These are phyloP conservation scores for Coprinopsis cinerea DNA, from an alignment of 768 basidiomycete genomes.

Conservation along the genomic window DNA sequence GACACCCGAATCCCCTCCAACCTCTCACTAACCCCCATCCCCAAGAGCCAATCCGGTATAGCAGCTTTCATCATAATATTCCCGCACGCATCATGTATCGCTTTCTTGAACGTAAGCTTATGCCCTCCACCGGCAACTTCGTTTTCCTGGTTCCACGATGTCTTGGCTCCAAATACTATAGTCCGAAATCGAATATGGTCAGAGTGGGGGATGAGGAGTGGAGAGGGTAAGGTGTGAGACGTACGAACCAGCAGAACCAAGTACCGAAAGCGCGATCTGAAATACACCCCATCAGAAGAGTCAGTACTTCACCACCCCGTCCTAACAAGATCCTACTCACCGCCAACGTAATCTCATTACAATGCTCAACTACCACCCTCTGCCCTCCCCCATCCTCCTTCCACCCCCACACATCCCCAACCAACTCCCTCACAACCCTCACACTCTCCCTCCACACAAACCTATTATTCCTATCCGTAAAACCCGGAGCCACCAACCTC, in stretches of 20 bases:
- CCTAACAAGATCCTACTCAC: too few species aligned
- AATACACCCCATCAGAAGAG: not conserved
- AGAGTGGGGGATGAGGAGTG: not conserved
- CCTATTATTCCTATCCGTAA: too few species aligned
- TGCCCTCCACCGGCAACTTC: constrained; percentile 36
- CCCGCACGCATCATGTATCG: constrained; percentile 38
- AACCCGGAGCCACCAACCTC: too few species aligned
- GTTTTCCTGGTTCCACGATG: constrained; percentile 47
- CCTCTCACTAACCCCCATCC: constrained; percentile 30
- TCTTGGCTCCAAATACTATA: constrained; percentile 44
- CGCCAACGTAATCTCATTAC: constrained; percentile 43
- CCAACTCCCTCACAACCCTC: constrained; percentile 33
- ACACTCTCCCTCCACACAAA: constrained; percentile 43
- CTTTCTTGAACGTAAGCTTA: constrained; percentile 41
- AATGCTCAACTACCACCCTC: constrained; percentile 35
- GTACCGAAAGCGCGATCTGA: constrained; percentile 51
- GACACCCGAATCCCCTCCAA: constrained; percentile 27
- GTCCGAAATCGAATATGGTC: not conserved
- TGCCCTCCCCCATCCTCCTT: too few species aligned
- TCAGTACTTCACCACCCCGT: too few species aligned
- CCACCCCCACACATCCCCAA: constrained; percentile 39
- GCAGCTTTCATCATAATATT: constrained; percentile 31
- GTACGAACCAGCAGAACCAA: constrained; percentile 46
- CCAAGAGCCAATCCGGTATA: constrained; percentile 34
- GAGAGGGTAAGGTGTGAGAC: too few species aligned